Evolutionary conservation across 2,329 filamentous ascomycete genomes (phyloP).

Genomic region (Magnaporthiopsis poae): DNA sequence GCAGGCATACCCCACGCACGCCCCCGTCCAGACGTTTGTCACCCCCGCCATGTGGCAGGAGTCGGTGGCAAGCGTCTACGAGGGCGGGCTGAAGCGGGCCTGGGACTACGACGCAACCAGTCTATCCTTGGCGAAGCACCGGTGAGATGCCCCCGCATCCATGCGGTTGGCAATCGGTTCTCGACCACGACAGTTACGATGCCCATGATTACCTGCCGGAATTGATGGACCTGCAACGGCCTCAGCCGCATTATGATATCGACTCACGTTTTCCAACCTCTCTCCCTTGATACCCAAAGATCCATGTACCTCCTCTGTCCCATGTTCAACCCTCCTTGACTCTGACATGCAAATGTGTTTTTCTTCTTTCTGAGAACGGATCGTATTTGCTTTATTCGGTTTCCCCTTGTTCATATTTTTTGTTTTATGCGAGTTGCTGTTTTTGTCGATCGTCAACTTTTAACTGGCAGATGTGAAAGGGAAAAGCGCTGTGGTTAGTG

Average conservation of each 20-base stretch:
- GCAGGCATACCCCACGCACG: constrained; percentile 39
- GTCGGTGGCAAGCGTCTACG: constrained; percentile 59
- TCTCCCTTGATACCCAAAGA: background rate
- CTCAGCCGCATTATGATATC: background rate
- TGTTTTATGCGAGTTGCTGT: background rate
- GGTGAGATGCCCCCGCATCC: background rate
- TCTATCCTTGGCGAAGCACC: background rate
- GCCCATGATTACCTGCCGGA: background rate
- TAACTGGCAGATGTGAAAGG: too few species aligned
- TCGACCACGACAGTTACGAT: background rate
- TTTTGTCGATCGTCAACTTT: background rate
- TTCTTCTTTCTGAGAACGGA: background rate
- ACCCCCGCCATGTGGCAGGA: constrained; percentile 67
- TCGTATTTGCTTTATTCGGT: background rate
- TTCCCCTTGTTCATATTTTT: background rate
- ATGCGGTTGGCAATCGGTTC: background rate
- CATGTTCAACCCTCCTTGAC: background rate
- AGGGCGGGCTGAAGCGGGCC: constrained; percentile 51
- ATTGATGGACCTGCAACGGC: background rate
- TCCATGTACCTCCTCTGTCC: background rate
- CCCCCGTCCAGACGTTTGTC: constrained; percentile 50
- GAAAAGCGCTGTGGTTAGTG: background rate
- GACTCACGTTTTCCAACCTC: background rate
- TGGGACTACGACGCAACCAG: constrained; percentile 45
- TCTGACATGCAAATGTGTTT: background rate